These are phyloP conservation scores for Paspalum vaginatum DNA, from an alignment of 176 grass and related monocot species.

Conservation along the genomic window DNA sequence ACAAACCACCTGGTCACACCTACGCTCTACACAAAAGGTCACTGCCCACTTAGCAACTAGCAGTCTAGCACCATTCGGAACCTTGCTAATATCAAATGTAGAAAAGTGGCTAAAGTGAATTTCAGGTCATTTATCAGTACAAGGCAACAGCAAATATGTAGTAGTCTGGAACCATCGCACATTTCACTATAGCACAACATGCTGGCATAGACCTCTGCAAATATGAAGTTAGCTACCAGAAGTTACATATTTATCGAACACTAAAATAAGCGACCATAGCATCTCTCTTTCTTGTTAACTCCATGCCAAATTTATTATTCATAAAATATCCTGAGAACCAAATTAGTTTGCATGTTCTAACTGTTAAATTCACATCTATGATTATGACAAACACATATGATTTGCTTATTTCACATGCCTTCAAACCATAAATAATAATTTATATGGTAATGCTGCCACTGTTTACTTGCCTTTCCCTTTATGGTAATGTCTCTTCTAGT, in stretches of 20 bases:
- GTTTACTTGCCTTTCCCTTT: no score
- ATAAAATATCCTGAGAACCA: no score
- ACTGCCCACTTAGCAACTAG: no score
- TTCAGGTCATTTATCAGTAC: no score
- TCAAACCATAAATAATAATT: neutral
- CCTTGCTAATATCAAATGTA: no score
- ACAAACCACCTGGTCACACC: no score
- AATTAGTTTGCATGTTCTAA: neutral
- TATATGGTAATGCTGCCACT: no score
- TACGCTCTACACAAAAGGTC: no score
- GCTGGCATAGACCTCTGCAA: neutral
- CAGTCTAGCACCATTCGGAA: no score
- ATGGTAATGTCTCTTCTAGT: neutral
- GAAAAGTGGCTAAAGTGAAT: no score
- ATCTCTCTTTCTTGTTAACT: neutral
- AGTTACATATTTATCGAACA: neutral
- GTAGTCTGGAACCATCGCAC: neutral
- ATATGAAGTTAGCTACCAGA: neutral
- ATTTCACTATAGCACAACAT: neutral
- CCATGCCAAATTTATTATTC: neutral
- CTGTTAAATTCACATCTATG: neutral
- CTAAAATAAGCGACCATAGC: conserved; percentile 3
- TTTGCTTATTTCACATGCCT: neutral
- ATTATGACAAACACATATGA: neutral
- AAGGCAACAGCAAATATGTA: no score